These are phyloP conservation scores for Hericium coralloides DNA, from an alignment of 768 basidiomycete genomes.

Conservation along the genomic window DNA sequence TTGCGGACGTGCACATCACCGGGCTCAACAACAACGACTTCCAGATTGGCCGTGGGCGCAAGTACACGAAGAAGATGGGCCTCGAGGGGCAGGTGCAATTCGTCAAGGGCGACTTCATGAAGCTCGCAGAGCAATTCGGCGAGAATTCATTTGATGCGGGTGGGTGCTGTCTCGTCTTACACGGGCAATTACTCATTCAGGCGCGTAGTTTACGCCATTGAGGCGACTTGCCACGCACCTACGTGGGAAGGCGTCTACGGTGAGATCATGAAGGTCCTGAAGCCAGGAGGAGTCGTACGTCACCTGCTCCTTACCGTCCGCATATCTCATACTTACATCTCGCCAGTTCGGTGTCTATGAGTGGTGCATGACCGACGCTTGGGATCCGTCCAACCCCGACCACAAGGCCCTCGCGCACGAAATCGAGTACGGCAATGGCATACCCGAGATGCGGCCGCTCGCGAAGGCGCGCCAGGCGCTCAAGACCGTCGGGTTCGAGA, in stretches of 20 bases:
- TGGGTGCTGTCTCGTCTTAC: slow-evolving; percentile 25
- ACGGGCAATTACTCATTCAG: background rate
- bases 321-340: slow-evolving; percentile 1
- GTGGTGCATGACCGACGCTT: slow-evolving; percentile 96
- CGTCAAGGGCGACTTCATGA: slow-evolving; percentile 96
- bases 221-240: slow-evolving; percentile 96
- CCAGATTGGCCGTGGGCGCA: slow-evolving; percentile 80
- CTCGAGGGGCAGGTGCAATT: slow-evolving; percentile 73
- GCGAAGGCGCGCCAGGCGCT: slow-evolving; percentile 66
- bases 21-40: slow-evolving; percentile 96
- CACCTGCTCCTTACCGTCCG: background rate
- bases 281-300: slow-evolving; percentile 90
- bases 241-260: slow-evolving; percentile 93
- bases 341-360: slow-evolving; percentile 93
- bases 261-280: slow-evolving; percentile 87
- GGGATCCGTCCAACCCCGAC: slow-evolving; percentile 77
- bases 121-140: slow-evolving; percentile 84
- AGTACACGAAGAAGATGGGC: slow-evolving; percentile 71
- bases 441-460: slow-evolving; percentile 91
- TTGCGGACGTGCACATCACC: slow-evolving; percentile 75
- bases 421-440: slow-evolving; percentile 93
- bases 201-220: slow-evolving; percentile 84
- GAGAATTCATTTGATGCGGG: slow-evolving; percentile 92
- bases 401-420: slow-evolving; percentile 90
- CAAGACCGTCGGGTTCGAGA: slow-evolving; percentile 72